Conservation (phyloP, 768 basidiomycete genomes). For the Boletus huronensis region DNA sequence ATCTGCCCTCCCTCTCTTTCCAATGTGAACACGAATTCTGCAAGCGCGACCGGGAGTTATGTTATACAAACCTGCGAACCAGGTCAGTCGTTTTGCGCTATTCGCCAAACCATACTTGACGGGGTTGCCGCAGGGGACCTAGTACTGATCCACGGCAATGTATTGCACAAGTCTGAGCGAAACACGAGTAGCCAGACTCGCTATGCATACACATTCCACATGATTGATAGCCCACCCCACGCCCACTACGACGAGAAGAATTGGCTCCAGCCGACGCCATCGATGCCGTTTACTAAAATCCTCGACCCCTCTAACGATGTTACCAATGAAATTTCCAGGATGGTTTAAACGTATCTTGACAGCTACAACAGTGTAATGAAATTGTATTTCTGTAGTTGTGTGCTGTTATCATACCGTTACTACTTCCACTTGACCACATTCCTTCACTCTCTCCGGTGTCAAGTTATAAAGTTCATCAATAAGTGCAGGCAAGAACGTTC, state of each 20-base stretch:
- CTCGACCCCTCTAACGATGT: conserved; percentile 32
- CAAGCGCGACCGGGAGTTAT: conserved; percentile 41
- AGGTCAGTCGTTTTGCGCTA: conserved; percentile 39
- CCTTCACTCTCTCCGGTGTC: conserved; percentile 35
- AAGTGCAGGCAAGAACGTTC: conserved; percentile 61
- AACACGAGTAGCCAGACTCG: conserved; percentile 80
- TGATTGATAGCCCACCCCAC: conserved; percentile 75
- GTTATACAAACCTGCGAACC: conserved; percentile 70
- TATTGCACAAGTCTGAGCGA: conserved; percentile 87
- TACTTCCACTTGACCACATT: conserved; percentile 29
- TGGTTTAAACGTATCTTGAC: not conserved
- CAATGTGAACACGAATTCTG: conserved; percentile 1
- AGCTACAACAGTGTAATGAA: not conserved
- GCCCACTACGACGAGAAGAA: conserved; percentile 86
- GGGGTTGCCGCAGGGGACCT: conserved; percentile 60
- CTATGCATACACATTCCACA: conserved; percentile 95
- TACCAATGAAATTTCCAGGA: not conserved
- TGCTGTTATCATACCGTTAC: not conserved
- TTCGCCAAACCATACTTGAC: not conserved
- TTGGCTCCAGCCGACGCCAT: conserved; percentile 87
- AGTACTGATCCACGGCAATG: conserved; percentile 90
- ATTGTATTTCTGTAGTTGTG: not conserved
- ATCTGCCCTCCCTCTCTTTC: conserved; percentile 37
- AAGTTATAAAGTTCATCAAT: conserved; percentile 58
- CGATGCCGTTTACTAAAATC: conserved; percentile 76